Conservation (phyloP, 306 rosid species). For the Lagenaria siceraria region DNA sequence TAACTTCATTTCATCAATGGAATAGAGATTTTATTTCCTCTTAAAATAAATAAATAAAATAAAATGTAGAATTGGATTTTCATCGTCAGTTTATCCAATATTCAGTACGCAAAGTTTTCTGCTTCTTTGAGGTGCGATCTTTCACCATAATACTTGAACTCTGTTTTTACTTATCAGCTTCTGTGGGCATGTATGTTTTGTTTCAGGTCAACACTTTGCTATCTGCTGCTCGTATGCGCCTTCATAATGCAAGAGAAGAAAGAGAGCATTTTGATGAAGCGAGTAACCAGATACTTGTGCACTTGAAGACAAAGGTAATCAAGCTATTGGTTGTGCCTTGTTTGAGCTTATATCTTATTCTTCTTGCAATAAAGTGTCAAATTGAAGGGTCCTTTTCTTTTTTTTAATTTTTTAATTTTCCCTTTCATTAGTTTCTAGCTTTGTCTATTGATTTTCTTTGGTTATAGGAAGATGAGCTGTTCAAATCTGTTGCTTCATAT, state of each 20-base stretch:
- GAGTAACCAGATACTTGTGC: conserved; percentile 55
- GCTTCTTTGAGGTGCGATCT: neutral
- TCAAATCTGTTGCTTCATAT: conserved; percentile 48
- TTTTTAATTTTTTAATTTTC: neutral
- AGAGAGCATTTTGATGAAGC: conserved; percentile 81
- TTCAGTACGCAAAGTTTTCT: neutral
- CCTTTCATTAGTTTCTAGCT: neutral
- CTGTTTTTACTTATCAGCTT: neutral
- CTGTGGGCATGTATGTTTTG: conserved; percentile 3
- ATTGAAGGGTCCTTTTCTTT: neutral
- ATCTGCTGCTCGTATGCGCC: conserved; percentile 42
- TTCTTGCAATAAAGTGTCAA: neutral
- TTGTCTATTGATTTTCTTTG: conserved; percentile 12
- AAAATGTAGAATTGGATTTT: neutral
- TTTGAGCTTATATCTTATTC: neutral
- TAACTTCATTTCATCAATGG: neutral
- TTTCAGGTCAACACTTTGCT: conserved; percentile 49
- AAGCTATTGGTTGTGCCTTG: conserved; percentile 5
- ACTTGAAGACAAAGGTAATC: conserved; percentile 60
- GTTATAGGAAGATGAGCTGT: conserved; percentile 72
- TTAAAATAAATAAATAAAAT: neutral
- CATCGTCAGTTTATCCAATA: neutral
- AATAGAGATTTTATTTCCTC: neutral
- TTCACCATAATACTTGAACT: neutral
- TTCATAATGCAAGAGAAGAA: conserved; percentile 78